Base-by-base conservation (phyloP, 2,329 filamentous ascomycete species). In the Arachnomyces sp. region DNA sequence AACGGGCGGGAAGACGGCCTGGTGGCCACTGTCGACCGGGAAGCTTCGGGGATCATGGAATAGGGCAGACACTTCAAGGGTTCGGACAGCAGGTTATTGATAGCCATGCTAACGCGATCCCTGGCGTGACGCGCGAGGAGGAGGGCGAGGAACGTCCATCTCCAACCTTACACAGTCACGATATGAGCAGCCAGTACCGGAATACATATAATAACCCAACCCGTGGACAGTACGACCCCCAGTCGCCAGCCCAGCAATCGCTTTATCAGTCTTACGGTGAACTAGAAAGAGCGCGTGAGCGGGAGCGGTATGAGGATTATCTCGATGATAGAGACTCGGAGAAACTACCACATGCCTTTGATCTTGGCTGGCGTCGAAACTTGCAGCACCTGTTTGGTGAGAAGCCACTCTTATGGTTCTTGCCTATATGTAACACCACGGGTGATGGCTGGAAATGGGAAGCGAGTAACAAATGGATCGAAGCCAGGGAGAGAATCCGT, bases 401-500 rank as follows among this genome's bases (percentile, higher is more conserved):
- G 0, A 76, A 69, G 1, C 80, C 79, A 1, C 63, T 76, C 17
- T 68, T 92, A 7, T 96, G 92, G 90, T 66, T 72, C 18, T 45
- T 96, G 1, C 92, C 92, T 0, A 67, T 96, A 34, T 79, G 76
- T 60, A 96, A 84, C 55, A 94, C 88, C 2, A 84, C 79, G 0
- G 90, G 90, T 28, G 86, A 98, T 59, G 92, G 92, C 15, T 98
- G 90, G 90, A 74, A 72, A 33, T 98, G 92, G 92, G 88, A 95
- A 54, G 76, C 89, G 1, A 93, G 80, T 55, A 73, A 77, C 1
- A 78, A 77, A 49, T 98, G 92, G 84, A 47, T 84, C 2, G 78
- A 81, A 28, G 83, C 81, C 3, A 72, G 81, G 32, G 80, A 87
- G 4, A 68, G 68, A 14, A 70, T 88, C 36, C 59, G 63, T 18